Base-by-base conservation (phyloP, 169 alveolate genomes). In the Cryptosporidium sp. region DNA sequence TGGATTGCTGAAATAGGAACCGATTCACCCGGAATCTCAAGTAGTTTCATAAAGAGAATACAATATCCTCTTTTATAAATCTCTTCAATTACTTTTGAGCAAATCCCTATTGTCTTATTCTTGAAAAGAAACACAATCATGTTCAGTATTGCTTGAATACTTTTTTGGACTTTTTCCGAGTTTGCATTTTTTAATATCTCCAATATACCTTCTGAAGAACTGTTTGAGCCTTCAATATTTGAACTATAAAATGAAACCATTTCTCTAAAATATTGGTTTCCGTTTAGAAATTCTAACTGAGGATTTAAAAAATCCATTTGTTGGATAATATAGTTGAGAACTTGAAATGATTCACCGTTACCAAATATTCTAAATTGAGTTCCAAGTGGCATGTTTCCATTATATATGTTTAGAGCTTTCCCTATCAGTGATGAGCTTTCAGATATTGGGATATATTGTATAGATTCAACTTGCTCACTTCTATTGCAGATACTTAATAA, bases 1-100 rank as follows among this genome's bases (percentile, higher is more conserved):
- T 80, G 67, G 12, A 80, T 80, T 10, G 89, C 89, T 60, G 89
- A 60, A 37, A 67, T 67, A 33, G 89, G 89, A 44, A 80, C 75
- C 1, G 62, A 37, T 39, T 80, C 89, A 39, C 80, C 72, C 12
- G 89, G 89, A 33, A 80, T 70, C 26, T 80, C 89, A 14, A 80
- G 62, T 23, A 80, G 51, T 37, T 80, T 80, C 73, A 80, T 80
- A 39, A 80, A 80, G 2, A 65, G 62, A 45, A 65, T 48, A 26
- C 89, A 80, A 33, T 80, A 80, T 2, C 75, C 89, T 29, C 45
- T 80, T 62, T 65, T 80, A 18, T 80, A 80, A 9, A 80, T 80
- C 39, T 65, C 89, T 18, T 44, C 68, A 21, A 80, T 44, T 7
- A 80, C 75, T 45, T 80, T 80, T 23, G 89, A 61, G 35, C 89